Base-by-base conservation (phyloP, 192 early-diverging fungal species). In the Spizellomyces sp. region DNA sequence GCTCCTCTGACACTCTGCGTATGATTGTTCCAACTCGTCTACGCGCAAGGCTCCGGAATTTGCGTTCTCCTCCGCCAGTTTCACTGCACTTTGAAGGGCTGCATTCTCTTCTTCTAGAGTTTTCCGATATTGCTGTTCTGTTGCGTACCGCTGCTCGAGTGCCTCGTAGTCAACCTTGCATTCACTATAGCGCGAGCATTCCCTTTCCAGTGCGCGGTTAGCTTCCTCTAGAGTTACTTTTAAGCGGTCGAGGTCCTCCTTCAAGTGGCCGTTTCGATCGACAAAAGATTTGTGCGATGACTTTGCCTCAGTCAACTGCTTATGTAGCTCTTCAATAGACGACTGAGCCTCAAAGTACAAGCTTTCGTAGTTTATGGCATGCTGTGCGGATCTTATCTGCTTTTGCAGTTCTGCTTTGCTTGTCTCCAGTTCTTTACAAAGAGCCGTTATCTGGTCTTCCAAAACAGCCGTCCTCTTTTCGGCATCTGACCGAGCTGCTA, bases 341-440 rank as follows among this genome's bases (percentile, higher is more conserved):
- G 46, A 56, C 45, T 72, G 70, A 12, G 70, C 62, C 47, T 72
- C 70, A 52, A 56, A 64, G 70, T 64, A 72, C 45, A 66, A 57
- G 8, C 10, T 45, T 41, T 66, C 64, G 64, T 48, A 65, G 61
- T 62, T 63, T 42, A 43, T 58, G 57, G 58, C 57, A 9, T 17
- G 42, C 52, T 62, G 65, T 27, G 65, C 66, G 45, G 45, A 19
- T 68, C 70, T 14, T 9, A 47, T 12, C 46, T 63, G 22, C 47
- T 60, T 71, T n/a, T 47, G 36, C 6, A 65, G 45, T 46, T 65
- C 63, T 14, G 15, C 22, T 15, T 47, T 65, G 7, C 17, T 65
- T 6, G 63, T 65, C n/a, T 65, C 63, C 36, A 65, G 45, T 6
- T 65, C 63, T 41, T 27, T 12, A n/a, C 46, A 48, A 5, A 65